Base-by-base conservation (phyloP, 1,284 basidiomycete genomes). In the Pseudomicrostroma phylloplanum region DNA sequence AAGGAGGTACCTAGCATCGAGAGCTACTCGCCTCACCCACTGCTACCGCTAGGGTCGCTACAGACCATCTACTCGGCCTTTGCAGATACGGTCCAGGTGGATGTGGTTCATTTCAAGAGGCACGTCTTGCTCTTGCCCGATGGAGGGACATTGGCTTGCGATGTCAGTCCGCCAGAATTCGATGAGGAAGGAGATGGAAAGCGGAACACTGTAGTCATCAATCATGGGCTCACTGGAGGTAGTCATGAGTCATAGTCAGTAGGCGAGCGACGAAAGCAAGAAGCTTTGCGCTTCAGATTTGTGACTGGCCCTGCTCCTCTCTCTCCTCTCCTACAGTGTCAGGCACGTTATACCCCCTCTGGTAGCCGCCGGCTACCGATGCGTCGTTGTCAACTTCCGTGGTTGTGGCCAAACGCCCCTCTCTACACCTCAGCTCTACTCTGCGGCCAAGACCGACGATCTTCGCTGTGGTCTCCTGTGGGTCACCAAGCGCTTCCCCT, bases 331-430 rank as follows among this genome's bases (percentile, higher is more conserved):
- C 42, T 36, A 15, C 54, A 65, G 63, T 51, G 74, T 78, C 6
- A 66, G 75, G 19, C 73, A 76, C 59, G 68, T 68, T 57, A 64
- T 77, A 43, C 54, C 67, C 1, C 69, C 67, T 46, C 67, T 80
- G 8, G 69, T 71, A 59, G 70, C 69, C 0, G 55, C 60, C 89
- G 97, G 85, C 88, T 91, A 65, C 56, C 86, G 73, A 1, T 65
- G 54, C 15, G 63, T 51, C 2, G 57, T 55, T 15, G 62, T 56
- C 54, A 77, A 79, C 58, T 94, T 89, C 82, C 86, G 92, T 69
- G 93, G 92, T 72, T 96, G 93, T 89, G 91, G 91, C 67, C 89
- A 88, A 39, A 87, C 89, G 39, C 90, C 91, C 17, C 78, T 93
- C 60, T 83, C 82, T 0, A 81, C 81, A 0, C 73, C 87, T 9